Base-by-base conservation (phyloP, 345 rosid species). In the Noccaea bulbosa region DNA sequence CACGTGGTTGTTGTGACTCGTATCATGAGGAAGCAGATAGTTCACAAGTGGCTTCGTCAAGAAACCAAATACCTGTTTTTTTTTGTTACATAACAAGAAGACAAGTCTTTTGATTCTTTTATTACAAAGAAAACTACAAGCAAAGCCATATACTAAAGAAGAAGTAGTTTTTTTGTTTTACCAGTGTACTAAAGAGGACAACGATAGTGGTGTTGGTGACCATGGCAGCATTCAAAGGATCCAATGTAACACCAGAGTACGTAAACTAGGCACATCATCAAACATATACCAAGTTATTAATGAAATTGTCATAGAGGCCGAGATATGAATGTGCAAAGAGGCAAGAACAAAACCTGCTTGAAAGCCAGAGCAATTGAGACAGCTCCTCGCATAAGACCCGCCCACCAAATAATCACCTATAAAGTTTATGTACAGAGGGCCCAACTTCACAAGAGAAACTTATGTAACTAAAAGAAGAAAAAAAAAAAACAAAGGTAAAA, bases 371-470 rank as follows among this genome's bases (percentile, higher is more conserved):
- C 98, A 60, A 93, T 85, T 6, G 98, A 93, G 41, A 90, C 97
- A 9, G 97, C 97, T 0, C 98, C 98, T 75, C 98, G 82, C 87
- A 93, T 93, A 15, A 90, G 81, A 8, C 97, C 96, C 3, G 97
- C 97, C 97, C 98, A 93, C 92, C 98, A 93, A 41, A 93, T 84
- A 44, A 93, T 77, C 67, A 88, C 79, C 98, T 93, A 65, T n/a
- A 40, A 69, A 8, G 65, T 39, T 51, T 24, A 76, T 39, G 52
- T 24, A 76, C 44, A 56, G 1, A 74, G 15, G 14, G 69, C 5
- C 5, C 32, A 62, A 73, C 52, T 66, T 44, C 11, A 70, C 11
- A 30, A 57, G 39, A 9, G 8, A 11, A 4, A 11, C 37, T 38
- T 64, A 24, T 27, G 43, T 37, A 16, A 34, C n/a, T 45, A 32